Evolutionary conservation across 2,329 filamentous ascomycete species (phyloP).

Genomic region (Fonsecaea multimorphosa): DNA sequence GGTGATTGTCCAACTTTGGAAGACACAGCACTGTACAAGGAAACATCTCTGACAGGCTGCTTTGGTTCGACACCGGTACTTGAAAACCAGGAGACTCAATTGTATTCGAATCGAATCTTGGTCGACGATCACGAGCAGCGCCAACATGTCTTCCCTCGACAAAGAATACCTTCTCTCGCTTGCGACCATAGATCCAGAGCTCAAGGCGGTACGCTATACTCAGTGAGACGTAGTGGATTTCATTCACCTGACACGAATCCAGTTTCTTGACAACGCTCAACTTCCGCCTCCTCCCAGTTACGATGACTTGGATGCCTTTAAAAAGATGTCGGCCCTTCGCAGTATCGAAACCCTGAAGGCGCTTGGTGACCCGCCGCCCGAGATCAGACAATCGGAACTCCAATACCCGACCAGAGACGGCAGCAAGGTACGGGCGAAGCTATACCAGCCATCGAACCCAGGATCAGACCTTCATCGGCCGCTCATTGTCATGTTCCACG

Average conservation of each 20-base stretch:
- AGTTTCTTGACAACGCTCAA: background rate
- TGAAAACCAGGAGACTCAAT: too few species aligned
- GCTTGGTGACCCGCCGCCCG: slow-evolving; percentile 19
- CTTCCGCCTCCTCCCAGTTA: background rate
- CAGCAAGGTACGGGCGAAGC: slow-evolving; percentile 29
- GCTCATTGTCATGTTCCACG: slow-evolving; percentile 36
- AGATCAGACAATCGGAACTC: slow-evolving; percentile 27
- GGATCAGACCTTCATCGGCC: background rate
- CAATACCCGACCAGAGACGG: slow-evolving; percentile 35
- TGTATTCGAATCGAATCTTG: too few species aligned
- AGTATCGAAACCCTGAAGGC: background rate
- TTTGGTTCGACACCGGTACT: too few species aligned
- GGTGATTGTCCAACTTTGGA: too few species aligned
- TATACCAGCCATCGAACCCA: slow-evolving; percentile 25
- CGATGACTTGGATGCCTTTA: background rate
- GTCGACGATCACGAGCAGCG: too few species aligned
- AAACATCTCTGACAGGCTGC: too few species aligned
- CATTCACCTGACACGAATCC: background rate
- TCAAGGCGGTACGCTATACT: background rate
- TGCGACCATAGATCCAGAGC: background rate
- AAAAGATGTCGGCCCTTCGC: background rate
- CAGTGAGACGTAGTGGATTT: background rate
- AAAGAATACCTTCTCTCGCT: background rate
- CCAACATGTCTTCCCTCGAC: background rate
- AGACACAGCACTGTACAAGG: too few species aligned